phyloP scores from a whole-genome alignment of 2,329 filamentous ascomycete species.

The Arthrinium puccinioides region DNA sequence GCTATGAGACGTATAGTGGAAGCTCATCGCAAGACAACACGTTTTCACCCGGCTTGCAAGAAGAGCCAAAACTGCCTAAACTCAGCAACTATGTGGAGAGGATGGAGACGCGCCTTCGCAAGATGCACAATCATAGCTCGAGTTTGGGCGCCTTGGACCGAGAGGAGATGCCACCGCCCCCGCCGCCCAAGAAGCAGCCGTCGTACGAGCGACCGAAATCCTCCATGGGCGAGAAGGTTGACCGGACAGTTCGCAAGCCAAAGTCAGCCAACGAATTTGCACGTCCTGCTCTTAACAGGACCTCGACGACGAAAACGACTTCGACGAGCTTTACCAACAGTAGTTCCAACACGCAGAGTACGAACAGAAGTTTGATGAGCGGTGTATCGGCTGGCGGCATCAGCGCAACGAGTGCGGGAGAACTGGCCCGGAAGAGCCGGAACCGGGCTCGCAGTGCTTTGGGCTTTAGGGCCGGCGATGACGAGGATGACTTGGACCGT shows the following conservation, averaged over 20 bases:
- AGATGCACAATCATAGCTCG: constrained; percentile 57
- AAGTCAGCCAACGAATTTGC: constrained; percentile 77
- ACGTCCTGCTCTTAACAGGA: constrained; percentile 62
- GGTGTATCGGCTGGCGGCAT: constrained; percentile 83
- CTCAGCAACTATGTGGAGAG: constrained; percentile 82
- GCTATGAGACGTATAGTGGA: constrained; percentile 52
- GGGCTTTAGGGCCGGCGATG: constrained; percentile 46
- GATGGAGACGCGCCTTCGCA: constrained; percentile 78
- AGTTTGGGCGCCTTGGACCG: constrained; percentile 26
- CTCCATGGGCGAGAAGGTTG: constrained; percentile 40
- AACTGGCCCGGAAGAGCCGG: constrained; percentile 70
- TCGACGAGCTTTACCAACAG: constrained; percentile 64
- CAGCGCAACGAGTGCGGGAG: constrained; percentile 92
- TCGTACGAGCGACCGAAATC: constrained; percentile 51
- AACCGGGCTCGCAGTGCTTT: constrained; percentile 57
- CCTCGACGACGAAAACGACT: constrained; percentile 82
- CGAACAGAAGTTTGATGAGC: constrained; percentile 86
- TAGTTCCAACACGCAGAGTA: constrained; percentile 68
- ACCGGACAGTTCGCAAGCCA: constrained; percentile 49
- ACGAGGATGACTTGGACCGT: constrained; percentile 40
- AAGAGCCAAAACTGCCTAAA: constrained; percentile 56
- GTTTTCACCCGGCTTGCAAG: constrained; percentile 30
- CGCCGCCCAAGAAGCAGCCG: constrained; percentile 39
- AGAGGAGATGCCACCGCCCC: constrained; percentile 14
- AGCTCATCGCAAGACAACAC: constrained; percentile 43